Percentiles rank a stretch among this genome's conserved stretches.
These are phyloP conservation scores for Candida parachauliodes DNA, from an alignment of 805 yeast genomes.

Conservation along the genomic window DNA sequence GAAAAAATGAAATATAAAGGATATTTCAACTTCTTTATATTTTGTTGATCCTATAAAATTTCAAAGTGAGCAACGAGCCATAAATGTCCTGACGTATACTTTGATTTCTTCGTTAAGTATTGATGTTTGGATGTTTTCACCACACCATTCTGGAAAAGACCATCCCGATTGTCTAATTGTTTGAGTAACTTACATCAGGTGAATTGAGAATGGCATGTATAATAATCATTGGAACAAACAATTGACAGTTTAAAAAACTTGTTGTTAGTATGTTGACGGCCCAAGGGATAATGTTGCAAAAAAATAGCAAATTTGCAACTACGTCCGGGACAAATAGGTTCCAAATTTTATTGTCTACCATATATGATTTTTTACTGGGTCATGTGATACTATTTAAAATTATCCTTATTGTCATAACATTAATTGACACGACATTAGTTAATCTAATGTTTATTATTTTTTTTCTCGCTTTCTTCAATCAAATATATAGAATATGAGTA, in stretches of 20 bases:
- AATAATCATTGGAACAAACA: neutral
- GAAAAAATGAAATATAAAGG: conserved; percentile 6
- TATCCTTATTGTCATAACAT: neutral
- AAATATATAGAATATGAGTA: conserved; percentile 2
- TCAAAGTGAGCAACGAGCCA: neutral
- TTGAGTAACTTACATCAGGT: neutral
- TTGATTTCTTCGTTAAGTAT: neutral
- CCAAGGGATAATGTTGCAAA: conserved; percentile 1
- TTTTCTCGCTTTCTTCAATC: neutral
- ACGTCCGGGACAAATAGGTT: conserved; percentile 1
- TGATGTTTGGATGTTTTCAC: conserved; percentile 1
- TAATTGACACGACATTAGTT: neutral
- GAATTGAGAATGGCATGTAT: neutral
- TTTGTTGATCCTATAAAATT: conserved; percentile 2
- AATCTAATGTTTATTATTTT: neutral
- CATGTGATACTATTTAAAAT: neutral
- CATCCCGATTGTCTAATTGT: neutral
- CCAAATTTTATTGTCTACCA: neutral
- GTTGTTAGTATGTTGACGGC: conserved; percentile 2
- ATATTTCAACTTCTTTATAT: neutral
- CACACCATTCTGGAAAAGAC: neutral
- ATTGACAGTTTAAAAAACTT: too few relatives aligned
- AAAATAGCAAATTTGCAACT: neutral
- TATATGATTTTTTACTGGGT: neutral
- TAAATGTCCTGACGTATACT: conserved; percentile 1